Evolutionary conservation across 108 stramenopile genomes (phyloP).

Genomic region (Seminavis robusta): DNA sequence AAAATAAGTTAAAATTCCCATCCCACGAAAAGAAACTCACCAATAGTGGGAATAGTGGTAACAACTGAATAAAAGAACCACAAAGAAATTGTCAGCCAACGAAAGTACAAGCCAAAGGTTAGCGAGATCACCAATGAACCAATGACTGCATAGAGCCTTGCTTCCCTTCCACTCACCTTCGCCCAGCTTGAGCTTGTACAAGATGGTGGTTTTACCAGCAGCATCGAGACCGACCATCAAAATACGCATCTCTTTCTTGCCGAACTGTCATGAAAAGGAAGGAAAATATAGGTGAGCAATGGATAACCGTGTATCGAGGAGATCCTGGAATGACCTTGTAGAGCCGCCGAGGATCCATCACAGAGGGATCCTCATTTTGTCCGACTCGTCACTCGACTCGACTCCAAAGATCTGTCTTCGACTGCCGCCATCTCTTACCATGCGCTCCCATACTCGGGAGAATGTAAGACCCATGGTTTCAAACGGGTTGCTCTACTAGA

Average conservation of each 20-base stretch:
- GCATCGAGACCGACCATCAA: conserved; percentile 99
- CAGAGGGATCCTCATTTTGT: no score
- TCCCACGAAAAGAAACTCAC: conserved; percentile 18
- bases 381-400: no score
- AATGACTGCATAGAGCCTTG: no score
- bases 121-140: no score
- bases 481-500: no score
- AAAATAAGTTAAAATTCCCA: background rate
- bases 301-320: no score
- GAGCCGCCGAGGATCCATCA: no score
- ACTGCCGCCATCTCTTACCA: conserved; percentile 64
- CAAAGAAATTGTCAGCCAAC: no score
- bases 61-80: no score
- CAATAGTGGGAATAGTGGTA: conserved; percentile 36
- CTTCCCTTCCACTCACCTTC: conserved; percentile 66
- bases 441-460: conserved; percentile 85
- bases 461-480: conserved; percentile 91
- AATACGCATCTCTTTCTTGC: conserved; percentile 99
- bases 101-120: background rate
- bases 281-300: conserved; percentile 1
- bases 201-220: conserved; percentile 99
- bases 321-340: no score
- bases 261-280: conserved; percentile 55
- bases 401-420: no score
- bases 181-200: conserved; percentile 99